Percentiles rank a stretch among this genome's conserved stretches.
These are phyloP conservation scores for Whalleya microplaca DNA, from an alignment of 2,329 filamentous ascomycete species.

Conservation along the genomic window DNA sequence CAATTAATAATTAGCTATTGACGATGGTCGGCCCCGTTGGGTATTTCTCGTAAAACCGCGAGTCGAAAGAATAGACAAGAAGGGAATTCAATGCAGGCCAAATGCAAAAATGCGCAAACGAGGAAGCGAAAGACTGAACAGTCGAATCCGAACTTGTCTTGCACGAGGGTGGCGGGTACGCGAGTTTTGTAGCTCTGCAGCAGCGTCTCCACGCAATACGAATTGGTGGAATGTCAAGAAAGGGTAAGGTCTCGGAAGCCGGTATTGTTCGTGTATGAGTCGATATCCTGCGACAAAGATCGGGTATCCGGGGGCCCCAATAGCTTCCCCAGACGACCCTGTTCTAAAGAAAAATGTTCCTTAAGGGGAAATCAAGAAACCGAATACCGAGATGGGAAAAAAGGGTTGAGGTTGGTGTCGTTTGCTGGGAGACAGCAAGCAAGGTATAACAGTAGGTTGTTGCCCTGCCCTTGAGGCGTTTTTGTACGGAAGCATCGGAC, in stretches of 20 bases:
- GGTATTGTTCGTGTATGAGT: constrained; percentile 27
- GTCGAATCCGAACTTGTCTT: constrained; percentile 17
- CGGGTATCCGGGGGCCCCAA: constrained; percentile 18
- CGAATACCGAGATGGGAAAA: background rate
- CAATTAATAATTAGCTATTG: background rate
- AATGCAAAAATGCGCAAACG: constrained; percentile 15
- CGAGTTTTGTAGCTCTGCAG: constrained; percentile 37
- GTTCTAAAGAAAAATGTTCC: constrained; percentile 1
- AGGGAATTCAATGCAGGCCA: constrained; percentile 15
- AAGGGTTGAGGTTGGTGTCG: background rate
- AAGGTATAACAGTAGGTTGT: constrained; percentile 6
- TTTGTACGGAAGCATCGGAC: constrained; percentile 24
- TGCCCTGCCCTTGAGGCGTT: constrained; percentile 3
- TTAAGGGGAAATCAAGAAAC: constrained; percentile 5
- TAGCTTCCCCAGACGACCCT: constrained; percentile 5
- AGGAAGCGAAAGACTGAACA: constrained; percentile 15
- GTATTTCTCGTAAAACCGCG: constrained; percentile 1
- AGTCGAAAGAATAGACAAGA: constrained; percentile 12
- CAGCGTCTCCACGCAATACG: constrained; percentile 34
- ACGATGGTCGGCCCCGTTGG: background rate
- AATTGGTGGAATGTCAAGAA: constrained; percentile 36
- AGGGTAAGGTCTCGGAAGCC: constrained; percentile 31
- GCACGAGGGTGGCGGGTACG: constrained; percentile 29
- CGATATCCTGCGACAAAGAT: constrained; percentile 28
- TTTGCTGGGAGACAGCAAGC: background rate